These are phyloP conservation scores for Prunus salicina DNA, from an alignment of 306 rosid species.

Conservation along the genomic window DNA sequence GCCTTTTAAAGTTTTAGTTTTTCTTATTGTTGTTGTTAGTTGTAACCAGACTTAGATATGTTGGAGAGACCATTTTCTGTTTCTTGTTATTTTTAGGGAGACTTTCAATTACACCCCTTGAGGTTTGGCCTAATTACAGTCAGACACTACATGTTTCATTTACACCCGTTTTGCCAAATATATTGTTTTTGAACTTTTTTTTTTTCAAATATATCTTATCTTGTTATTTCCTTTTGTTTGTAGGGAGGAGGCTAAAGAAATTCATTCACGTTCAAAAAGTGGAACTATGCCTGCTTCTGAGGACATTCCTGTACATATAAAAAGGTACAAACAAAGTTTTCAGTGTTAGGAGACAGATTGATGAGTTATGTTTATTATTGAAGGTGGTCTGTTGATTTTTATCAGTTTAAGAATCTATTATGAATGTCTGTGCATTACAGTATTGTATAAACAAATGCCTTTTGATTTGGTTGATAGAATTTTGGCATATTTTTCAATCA, in stretches of 20 bases:
- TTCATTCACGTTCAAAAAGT: conserved; percentile 33
- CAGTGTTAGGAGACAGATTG: neutral
- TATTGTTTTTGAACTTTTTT: neutral
- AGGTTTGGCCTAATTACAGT: too few relatives aligned
- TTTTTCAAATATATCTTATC: neutral
- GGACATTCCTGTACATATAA: conserved; percentile 44
- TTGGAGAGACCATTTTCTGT: neutral
- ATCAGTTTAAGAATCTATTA: neutral
- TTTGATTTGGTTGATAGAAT: neutral
- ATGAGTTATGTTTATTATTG: neutral
- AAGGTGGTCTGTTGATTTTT: neutral
- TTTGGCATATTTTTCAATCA: neutral
- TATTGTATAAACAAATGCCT: neutral
- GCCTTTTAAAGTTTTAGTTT: neutral
- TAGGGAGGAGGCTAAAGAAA: conserved; percentile 75
- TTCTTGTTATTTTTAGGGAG: neutral
- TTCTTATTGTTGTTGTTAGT: neutral
- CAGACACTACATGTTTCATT: too few relatives aligned
- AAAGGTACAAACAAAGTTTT: conserved; percentile 42
- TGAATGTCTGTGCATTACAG: neutral
- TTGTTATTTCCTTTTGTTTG: conserved; percentile 1
- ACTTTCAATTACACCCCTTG: too few relatives aligned
- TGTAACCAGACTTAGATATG: neutral
- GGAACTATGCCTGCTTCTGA: conserved; percentile 25
- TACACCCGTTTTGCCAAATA: neutral